Evolutionary conservation across 257 asterid genomes (phyloP).

Genomic region (Solanum tarijense): DNA sequence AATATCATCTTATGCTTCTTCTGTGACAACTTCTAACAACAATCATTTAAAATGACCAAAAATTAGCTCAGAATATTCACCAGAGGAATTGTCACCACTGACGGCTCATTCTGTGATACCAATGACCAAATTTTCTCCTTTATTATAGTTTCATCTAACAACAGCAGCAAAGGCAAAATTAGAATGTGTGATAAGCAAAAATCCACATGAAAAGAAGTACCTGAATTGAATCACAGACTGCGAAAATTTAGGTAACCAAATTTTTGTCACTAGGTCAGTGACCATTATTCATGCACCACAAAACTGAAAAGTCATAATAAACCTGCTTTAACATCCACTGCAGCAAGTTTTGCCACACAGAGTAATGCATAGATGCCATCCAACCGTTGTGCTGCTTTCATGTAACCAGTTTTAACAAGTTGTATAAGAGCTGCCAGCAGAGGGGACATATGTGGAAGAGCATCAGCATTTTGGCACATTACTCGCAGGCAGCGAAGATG

Average conservation of each 20-base stretch:
- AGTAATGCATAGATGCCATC: slow-evolving; percentile 88
- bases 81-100: slow-evolving; percentile 71
- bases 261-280: background rate
- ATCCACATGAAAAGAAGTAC: background rate
- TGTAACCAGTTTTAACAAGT: slow-evolving; percentile 87
- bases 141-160: slow-evolving; percentile 55
- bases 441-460: slow-evolving; percentile 66
- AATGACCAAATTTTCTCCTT: slow-evolving; percentile 95
- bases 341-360: slow-evolving; percentile 66
- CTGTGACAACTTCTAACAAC: background rate
- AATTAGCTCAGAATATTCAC: slow-evolving; percentile 32
- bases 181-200: background rate
- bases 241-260: background rate
- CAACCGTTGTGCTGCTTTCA: slow-evolving; percentile 86
- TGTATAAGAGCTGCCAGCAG: slow-evolving; percentile 77
- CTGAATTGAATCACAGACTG: background rate
- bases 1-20: background rate
- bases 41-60: slow-evolving; percentile 2
- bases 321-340: slow-evolving; percentile 96
- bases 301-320: slow-evolving; percentile 4
- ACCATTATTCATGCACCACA: background rate
- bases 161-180: slow-evolving; percentile 23
- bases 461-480: slow-evolving; percentile 60
- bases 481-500: slow-evolving; percentile 77
- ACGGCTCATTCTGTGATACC: slow-evolving; percentile 86